Percentiles rank a stretch among this genome's conserved stretches.
Conservation (phyloP, 73 alveolate genomes). For the Breviolum minutum region DNA sequence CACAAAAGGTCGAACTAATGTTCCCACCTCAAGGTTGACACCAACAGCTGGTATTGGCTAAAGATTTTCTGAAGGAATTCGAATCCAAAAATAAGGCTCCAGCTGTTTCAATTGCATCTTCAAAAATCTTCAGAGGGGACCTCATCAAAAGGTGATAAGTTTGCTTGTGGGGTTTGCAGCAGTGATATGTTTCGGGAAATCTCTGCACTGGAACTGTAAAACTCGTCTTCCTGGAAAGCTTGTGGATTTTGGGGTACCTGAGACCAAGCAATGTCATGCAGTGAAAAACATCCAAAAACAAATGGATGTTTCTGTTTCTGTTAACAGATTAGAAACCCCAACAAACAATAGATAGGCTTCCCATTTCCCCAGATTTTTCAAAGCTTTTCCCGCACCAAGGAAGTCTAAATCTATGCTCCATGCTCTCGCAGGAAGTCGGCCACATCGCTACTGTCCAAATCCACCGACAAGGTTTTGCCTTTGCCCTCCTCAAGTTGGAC, state of each 20-base stretch:
- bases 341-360: not conserved
- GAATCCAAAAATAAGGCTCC: not conserved
- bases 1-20: constrained; percentile 58
- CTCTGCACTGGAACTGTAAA: no score
- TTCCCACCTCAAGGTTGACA: constrained; percentile 23
- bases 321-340: not conserved
- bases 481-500: constrained; percentile 50
- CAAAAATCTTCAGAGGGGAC: constrained; percentile 73
- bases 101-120: constrained; percentile 68
- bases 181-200: not conserved
- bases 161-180: not conserved
- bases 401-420: not conserved
- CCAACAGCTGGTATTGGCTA: not conserved
- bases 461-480: constrained; percentile 71
- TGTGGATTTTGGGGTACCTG: no score
- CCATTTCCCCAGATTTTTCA: not conserved
- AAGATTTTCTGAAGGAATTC: not conserved
- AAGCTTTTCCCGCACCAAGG: no score
- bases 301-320: no score
- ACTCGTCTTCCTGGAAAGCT: no score
- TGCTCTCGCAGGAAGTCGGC: constrained; percentile 83
- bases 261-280: no score
- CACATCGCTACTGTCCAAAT: constrained; percentile 64
- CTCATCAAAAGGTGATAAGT: not conserved
- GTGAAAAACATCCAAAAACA: no score